Evolutionary conservation across 164 flowering plant species (phyloP).

Genomic region (Echeveria elegans): DNA sequence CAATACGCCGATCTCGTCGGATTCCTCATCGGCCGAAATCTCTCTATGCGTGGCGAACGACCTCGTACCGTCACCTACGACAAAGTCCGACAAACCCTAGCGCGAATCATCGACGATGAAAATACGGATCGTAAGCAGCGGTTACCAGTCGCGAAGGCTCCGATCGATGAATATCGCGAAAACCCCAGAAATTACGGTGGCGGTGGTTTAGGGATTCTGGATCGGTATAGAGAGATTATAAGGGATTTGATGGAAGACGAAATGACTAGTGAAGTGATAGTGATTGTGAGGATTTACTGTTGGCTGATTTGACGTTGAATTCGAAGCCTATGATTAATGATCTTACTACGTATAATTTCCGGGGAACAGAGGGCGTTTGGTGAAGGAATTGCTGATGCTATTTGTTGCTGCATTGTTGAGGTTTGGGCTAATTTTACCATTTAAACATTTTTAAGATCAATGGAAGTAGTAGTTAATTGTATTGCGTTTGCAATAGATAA

Average conservation of each 20-base stretch:
- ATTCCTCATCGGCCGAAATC: too few relatives aligned
- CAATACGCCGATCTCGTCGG: background rate
- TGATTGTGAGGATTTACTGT: slow-evolving; percentile 60
- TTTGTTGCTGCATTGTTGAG: slow-evolving; percentile 79
- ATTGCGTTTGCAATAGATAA: too few relatives aligned
- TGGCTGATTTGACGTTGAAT: slow-evolving; percentile 67
- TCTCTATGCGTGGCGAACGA: background rate
- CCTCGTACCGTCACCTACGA: too few relatives aligned
- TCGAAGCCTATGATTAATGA: slow-evolving; percentile 95
- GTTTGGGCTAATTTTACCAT: slow-evolving; percentile 22
- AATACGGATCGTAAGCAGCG: background rate
- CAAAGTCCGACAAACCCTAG: too few relatives aligned
- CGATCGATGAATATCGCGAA: too few relatives aligned
- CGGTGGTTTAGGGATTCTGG: slow-evolving; percentile 22
- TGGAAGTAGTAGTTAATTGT: too few relatives aligned
- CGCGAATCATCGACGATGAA: too few relatives aligned
- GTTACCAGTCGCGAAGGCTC: background rate
- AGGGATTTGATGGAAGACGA: slow-evolving; percentile 69
- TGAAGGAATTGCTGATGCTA: slow-evolving; percentile 74
- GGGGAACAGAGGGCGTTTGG: slow-evolving; percentile 69
- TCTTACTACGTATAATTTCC: slow-evolving; percentile 86
- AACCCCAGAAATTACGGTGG: too few relatives aligned
- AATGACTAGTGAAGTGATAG: slow-evolving; percentile 49
- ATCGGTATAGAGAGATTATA: slow-evolving; percentile 49
- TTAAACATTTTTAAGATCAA: too few relatives aligned